A percentile compares a stretch with the other conserved stretches of the same genome.
These are phyloP conservation scores for Ceratobasidium sp. DNA, from an alignment of 1,284 basidiomycete species.

Conservation along the genomic window DNA sequence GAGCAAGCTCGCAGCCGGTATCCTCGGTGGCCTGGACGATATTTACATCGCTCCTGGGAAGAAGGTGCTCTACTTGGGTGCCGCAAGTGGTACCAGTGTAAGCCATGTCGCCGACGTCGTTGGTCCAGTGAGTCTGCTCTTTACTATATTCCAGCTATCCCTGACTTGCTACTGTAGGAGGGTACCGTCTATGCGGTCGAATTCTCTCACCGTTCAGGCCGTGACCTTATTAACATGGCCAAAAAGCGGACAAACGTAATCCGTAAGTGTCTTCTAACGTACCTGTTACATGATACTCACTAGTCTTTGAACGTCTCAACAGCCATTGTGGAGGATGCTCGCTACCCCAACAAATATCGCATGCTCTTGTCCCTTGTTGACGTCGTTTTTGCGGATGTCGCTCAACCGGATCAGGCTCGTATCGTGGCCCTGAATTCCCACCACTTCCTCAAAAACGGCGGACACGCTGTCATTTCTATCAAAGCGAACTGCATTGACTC, in stretches of 20 bases:
- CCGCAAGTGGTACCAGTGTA: conserved; percentile 95
- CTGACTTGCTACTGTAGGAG: conserved; percentile 61
- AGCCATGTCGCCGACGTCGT: conserved; percentile 99
- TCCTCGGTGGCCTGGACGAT: conserved; percentile 92
- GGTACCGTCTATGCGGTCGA: conserved; percentile 98
- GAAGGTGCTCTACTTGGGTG: conserved; percentile 97
- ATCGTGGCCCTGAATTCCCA: conserved; percentile 93
- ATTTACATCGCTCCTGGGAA: conserved; percentile 93
- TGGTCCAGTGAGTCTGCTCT: conserved; percentile 72
- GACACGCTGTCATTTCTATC: conserved; percentile 95
- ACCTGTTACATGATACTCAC: conserved; percentile 32
- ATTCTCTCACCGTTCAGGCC: conserved; percentile 94
- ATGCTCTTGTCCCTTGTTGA: conserved; percentile 94
- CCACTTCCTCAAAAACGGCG: conserved; percentile 94
- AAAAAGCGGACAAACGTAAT: conserved; percentile 99
- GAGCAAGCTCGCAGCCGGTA: conserved; percentile 94
- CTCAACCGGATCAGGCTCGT: conserved; percentile 97
- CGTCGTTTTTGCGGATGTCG: conserved; percentile 97
- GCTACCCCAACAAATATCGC: conserved; percentile 91
- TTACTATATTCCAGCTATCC: conserved; percentile 6
- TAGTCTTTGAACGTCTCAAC: conserved; percentile 28
- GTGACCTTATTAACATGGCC: conserved; percentile 99
- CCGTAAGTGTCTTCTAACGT: conserved; percentile 63
- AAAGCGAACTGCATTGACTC: conserved; percentile 99
- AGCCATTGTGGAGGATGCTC: conserved; percentile 98